phyloP scores from a whole-genome alignment of 805 yeast species.

The Metschnikowia proteae region DNA sequence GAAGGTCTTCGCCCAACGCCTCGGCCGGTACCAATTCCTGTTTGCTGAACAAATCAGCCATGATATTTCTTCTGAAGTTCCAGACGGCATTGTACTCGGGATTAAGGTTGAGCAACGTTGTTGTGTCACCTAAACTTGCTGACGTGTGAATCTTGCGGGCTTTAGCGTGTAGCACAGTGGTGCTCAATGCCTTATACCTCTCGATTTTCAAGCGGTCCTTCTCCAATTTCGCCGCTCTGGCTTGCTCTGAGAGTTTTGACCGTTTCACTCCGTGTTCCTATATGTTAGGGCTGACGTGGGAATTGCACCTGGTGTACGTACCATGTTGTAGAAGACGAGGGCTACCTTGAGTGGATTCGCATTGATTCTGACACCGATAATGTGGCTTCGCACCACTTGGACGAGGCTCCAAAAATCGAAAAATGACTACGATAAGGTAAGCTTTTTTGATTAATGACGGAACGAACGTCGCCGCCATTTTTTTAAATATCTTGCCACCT shows the following conservation, averaged over 20 bases:
- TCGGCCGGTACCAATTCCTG: slow-evolving; percentile 7
- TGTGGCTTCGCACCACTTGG: background rate
- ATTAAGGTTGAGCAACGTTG: slow-evolving; percentile 56
- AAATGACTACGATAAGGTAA: too few relatives aligned
- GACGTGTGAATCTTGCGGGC: slow-evolving; percentile 16
- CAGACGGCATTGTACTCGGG: slow-evolving; percentile 89
- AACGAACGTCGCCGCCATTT: too few relatives aligned
- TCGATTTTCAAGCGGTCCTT: slow-evolving; percentile 61
- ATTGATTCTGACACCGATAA: background rate
- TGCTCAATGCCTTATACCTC: slow-evolving; percentile 47
- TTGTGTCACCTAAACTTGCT: slow-evolving; percentile 49
- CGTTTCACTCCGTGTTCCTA: slow-evolving; percentile 72
- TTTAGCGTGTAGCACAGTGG: slow-evolving; percentile 36
- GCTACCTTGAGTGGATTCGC: background rate
- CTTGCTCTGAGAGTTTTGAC: slow-evolving; percentile 52
- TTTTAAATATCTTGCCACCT: too few relatives aligned
- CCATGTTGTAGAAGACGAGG: slow-evolving; percentile 5
- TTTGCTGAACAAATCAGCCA: slow-evolving; percentile 31
- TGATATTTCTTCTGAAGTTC: slow-evolving; percentile 81
- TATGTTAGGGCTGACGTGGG: slow-evolving; percentile 5
- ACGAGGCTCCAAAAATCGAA: background rate
- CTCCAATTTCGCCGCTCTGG: slow-evolving; percentile 45
- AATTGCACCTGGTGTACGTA: background rate
- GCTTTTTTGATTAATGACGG: too few relatives aligned
- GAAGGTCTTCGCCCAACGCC: slow-evolving; percentile 53